Evolutionary conservation across 2,329 filamentous ascomycete genomes (phyloP).

Genomic region (Ophiostoma perfectum): DNA sequence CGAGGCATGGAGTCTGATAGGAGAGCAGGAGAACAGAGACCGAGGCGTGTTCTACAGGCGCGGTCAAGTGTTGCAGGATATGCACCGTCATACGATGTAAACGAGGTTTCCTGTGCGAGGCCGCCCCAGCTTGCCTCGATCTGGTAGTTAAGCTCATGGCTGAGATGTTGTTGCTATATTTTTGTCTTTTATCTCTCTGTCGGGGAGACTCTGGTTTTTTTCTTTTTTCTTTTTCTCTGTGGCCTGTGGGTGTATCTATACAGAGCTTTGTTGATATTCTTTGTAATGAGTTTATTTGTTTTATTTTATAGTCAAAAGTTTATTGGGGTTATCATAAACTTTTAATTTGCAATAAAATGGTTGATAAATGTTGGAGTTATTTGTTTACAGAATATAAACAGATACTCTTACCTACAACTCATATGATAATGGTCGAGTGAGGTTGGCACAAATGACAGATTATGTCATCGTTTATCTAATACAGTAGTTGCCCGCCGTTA

Average conservation of each 20-base stretch:
- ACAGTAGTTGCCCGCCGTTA: not conserved
- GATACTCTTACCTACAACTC: too few species aligned
- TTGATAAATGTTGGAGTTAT: too few species aligned
- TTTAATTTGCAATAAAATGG: too few species aligned
- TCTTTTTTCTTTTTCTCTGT: too few species aligned
- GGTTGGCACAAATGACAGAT: not conserved
- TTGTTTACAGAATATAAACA: too few species aligned
- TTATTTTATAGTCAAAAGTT: too few species aligned
- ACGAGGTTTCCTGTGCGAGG: not conserved
- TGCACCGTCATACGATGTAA: constrained; percentile 2
- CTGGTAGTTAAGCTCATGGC: too few species aligned
- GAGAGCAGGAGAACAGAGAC: not conserved
- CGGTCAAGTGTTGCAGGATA: not conserved
- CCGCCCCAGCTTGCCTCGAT: not conserved
- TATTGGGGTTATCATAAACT: too few species aligned
- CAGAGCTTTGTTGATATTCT: too few species aligned
- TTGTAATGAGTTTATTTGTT: too few species aligned
- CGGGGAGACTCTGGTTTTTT: too few species aligned
- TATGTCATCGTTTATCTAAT: constrained; percentile 7
- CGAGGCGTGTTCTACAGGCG: not conserved
- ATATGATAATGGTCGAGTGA: not conserved
- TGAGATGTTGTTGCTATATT: not conserved
- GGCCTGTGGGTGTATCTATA: too few species aligned
- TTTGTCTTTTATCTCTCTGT: not conserved
- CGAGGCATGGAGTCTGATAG: not conserved